phyloP scores from a whole-genome alignment of 176 grass and related monocot species.

The Carex kokanica region DNA sequence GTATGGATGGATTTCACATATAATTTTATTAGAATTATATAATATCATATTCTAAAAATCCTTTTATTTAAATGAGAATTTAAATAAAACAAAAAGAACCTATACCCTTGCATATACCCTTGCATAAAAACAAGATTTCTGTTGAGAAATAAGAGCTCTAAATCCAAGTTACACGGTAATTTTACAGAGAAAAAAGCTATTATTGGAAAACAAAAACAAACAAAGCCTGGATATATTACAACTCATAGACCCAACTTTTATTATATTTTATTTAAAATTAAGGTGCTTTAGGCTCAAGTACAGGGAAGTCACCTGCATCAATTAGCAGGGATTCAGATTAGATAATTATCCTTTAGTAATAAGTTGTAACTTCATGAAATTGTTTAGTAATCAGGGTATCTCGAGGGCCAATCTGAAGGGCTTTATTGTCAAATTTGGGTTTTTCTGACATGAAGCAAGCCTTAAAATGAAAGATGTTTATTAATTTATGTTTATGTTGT shows the following conservation, averaged over 20 bases:
- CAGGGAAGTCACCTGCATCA: background rate
- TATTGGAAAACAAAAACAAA: background rate
- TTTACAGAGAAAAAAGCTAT: background rate
- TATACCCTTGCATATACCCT: background rate
- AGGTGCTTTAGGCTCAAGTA: background rate
- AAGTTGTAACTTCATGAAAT: background rate
- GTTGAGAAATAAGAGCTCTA: background rate
- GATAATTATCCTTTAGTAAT: background rate
- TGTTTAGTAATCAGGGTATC: background rate
- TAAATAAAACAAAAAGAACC: background rate
- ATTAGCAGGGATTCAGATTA: background rate
- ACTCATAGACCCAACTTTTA: background rate
- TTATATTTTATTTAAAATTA: slow-evolving; percentile 10
- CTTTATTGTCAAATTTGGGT: background rate
- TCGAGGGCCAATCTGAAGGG: background rate
- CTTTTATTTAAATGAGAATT: background rate
- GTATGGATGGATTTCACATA: background rate
- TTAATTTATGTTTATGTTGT: background rate
- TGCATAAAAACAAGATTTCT: background rate
- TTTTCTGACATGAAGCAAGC: background rate
- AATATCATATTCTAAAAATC: too few relatives aligned
- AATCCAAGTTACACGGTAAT: background rate
- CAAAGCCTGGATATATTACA: background rate
- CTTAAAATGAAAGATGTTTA: background rate
- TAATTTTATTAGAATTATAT: background rate